Evolutionary conservation across 176 grass and related monocot species (phyloP).

Genomic region (Miscanthus lutarioriparius): DNA sequence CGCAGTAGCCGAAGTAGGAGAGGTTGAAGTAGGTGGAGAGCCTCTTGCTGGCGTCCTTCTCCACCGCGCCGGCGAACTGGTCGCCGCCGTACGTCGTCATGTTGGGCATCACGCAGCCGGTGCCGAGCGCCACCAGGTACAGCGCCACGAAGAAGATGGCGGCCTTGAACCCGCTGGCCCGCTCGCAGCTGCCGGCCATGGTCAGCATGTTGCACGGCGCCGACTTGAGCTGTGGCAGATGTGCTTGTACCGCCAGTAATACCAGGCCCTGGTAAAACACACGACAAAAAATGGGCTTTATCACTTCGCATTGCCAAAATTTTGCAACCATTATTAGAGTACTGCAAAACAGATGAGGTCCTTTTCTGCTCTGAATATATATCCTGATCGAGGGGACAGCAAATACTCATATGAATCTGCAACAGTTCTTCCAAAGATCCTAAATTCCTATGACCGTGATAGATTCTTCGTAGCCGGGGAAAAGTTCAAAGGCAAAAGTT

Average conservation of each 20-base stretch:
- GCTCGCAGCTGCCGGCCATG: conserved; percentile 34
- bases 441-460: not conserved
- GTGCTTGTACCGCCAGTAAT: conserved; percentile 53
- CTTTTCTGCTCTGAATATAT: not conserved
- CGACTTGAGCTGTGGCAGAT: conserved; percentile 42
- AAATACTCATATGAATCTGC: not conserved
- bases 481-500: not conserved
- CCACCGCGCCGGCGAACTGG: conserved; percentile 28
- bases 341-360: too few species aligned
- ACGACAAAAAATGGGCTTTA: not conserved
- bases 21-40: conserved; percentile 63
- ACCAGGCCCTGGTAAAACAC: conserved; percentile 1
- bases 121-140: conserved; percentile 59
- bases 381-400: not conserved
- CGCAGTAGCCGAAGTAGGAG: conserved; percentile 61
- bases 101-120: conserved; percentile 64
- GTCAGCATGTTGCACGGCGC: conserved; percentile 55
- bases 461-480: not conserved
- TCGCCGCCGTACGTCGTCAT: conserved; percentile 58
- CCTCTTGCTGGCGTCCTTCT: conserved; percentile 20
- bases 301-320: too few species aligned
- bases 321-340: too few species aligned
- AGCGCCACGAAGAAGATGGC: conserved; percentile 57
- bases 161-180: conserved; percentile 34
- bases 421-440: not conserved